Conservation (phyloP, 176 grass and related monocot species). For the Pharus latifolius region DNA sequence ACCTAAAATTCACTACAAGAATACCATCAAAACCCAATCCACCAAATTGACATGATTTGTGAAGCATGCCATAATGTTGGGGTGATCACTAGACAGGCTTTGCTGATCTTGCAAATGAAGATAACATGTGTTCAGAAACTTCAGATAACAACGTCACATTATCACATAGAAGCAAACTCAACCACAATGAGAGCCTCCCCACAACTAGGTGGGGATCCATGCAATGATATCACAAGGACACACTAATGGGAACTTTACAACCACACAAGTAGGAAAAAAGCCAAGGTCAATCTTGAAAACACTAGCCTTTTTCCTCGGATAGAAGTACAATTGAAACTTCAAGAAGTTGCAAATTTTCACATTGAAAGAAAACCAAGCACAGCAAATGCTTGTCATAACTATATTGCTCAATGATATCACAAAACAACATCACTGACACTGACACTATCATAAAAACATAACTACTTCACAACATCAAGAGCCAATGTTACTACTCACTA, state of each 20-base stretch:
- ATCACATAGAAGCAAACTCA: not conserved
- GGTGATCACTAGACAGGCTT: not conserved
- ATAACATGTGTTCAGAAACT: not conserved
- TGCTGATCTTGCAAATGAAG: not conserved
- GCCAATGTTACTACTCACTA: conserved; percentile 37
- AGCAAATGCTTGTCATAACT: conserved; percentile 13
- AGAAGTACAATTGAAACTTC: no score
- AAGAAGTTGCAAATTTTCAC: not conserved
- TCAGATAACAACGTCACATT: not conserved
- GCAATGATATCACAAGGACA: not conserved
- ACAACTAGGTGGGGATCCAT: not conserved
- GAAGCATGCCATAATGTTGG: not conserved
- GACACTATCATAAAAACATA: not conserved
- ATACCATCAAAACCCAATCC: not conserved
- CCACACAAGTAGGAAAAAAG: no score
- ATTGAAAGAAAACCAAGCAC: conserved; percentile 13
- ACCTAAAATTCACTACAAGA: not conserved
- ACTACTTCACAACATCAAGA: conserved; percentile 1
- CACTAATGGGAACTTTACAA: no score
- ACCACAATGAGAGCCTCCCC: not conserved
- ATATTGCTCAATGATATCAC: not conserved
- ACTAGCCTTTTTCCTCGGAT: no score
- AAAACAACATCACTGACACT: conserved; percentile 1
- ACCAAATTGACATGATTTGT: not conserved
- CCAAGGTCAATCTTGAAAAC: no score